These are phyloP conservation scores for Shiraia bambusicola DNA, from an alignment of 2,329 filamentous ascomycete genomes.

Conservation along the genomic window DNA sequence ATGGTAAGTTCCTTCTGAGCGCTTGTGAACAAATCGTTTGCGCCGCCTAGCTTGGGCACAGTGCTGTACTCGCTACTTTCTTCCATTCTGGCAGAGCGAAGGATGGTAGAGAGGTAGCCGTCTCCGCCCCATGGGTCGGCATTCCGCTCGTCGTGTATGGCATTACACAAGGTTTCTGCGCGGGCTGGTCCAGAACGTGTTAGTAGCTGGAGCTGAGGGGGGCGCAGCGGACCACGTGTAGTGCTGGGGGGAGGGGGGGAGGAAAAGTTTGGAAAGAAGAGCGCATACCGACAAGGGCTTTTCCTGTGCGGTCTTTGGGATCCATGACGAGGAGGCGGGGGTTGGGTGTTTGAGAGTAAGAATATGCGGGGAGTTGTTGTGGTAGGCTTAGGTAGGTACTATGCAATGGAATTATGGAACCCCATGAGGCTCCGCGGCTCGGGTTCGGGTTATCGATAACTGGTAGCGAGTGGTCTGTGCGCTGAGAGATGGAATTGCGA, in stretches of 20 bases:
- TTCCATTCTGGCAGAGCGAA: constrained; percentile 55
- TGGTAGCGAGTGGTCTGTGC: too few species aligned
- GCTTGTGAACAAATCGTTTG: constrained; percentile 56
- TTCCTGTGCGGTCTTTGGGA: too few species aligned
- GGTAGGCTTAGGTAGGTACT: too few species aligned
- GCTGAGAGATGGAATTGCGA: too few species aligned
- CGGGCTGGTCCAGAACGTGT: constrained; percentile 28
- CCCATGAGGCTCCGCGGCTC: too few species aligned
- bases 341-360: too few species aligned
- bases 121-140: constrained; percentile 24
- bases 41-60: constrained; percentile 18
- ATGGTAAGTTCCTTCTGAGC: constrained; percentile 61
- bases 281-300: too few species aligned
- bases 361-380: too few species aligned
- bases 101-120: constrained; percentile 55
- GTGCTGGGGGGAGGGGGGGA: constrained; percentile 44
- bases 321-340: too few species aligned
- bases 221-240: constrained; percentile 34
- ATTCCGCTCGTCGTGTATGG: constrained; percentile 50
- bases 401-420: too few species aligned
- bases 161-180: constrained; percentile 44
- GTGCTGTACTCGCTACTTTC: constrained; percentile 28
- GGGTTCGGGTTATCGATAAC: too few species aligned
- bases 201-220: neutral
- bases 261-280: too few species aligned